Evolutionary conservation across 768 basidiomycete genomes (phyloP), one percentile per base, ranked within the genome.

Genomic region (Tricholomella constricta): DNA sequence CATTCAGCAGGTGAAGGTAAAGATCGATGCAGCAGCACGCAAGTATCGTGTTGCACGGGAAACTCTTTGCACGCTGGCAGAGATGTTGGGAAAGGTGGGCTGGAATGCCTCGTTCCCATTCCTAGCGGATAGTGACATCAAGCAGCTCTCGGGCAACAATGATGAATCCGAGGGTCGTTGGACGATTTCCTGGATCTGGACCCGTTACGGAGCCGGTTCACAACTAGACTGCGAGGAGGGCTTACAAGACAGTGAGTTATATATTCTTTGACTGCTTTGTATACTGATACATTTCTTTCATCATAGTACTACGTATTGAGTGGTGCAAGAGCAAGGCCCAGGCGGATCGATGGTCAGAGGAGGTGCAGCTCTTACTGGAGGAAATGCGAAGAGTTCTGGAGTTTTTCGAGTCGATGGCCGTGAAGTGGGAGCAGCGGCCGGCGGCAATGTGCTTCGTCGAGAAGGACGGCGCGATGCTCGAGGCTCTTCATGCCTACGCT

Each of bases 121-220:
- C 27, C 47, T 63, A 11, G 14, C 9, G 2, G 36, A 52, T 20
- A 19, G 6, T 11, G 57, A 63, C 23, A 57, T 63, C n/a, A 20
- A 46, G 10, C 34, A 25, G 34, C 31, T 63, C 14, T 45, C 48
- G 1, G 44, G 8, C 2, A 15, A 29, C 22, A n/a, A 32, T 17
- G 19, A 43, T 37, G 27, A 14, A 32, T 52, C 40, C 29, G 47
- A 49, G 40, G 62, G 58, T 2, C 12, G 27, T 11, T 41, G 45
- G 12, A 52, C 19, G 1, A 15, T 59, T 36, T 61, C 57, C 6
- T 63, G 62, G 60, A 59, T 63, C 23, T 63, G 62, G 62, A 55
- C n/a, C 19, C 8, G 34, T 29, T 37, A 59, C 19, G 60, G 60
- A 20, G 31, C 27, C 20, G 29, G 29, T 11, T 31, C 29, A 31